These are phyloP conservation scores for Tetraselmis striata DNA, from an alignment of 139 green algal species.

Conservation along the genomic window DNA sequence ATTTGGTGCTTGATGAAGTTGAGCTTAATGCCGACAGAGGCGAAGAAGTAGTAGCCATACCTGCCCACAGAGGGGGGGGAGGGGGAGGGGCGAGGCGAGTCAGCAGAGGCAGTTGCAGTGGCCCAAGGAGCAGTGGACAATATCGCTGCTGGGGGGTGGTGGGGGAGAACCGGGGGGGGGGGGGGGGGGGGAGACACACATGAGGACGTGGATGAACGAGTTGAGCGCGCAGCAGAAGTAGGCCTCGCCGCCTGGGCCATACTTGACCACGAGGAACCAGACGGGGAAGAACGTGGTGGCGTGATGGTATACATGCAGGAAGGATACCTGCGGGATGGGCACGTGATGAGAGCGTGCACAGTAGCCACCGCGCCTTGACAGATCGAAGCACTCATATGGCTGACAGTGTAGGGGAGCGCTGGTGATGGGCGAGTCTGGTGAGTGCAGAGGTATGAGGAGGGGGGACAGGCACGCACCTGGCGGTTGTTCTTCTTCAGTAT, in stretches of 20 bases:
- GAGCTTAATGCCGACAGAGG: conserved; percentile 15
- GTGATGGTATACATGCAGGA: conserved; percentile 55
- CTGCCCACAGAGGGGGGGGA: conserved; percentile 7
- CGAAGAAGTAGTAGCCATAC: conserved; percentile 44
- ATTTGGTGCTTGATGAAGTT: conserved; percentile 31
- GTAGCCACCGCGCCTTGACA: no score
- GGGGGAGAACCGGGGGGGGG: not conserved
- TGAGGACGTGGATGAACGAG: conserved; percentile 40
- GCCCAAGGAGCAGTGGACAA: not conserved
- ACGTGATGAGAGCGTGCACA: not conserved
- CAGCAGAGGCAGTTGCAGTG: not conserved
- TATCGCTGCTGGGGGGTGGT: not conserved
- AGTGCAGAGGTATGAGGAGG: not conserved
- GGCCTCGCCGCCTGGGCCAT: conserved; percentile 35
- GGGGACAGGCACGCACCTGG: conserved; percentile 2
- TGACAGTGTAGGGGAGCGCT: not conserved
- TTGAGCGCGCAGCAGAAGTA: conserved; percentile 42
- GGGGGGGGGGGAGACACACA: conserved; percentile 13
- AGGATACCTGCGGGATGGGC: conserved; percentile 28
- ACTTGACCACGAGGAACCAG: conserved; percentile 34
- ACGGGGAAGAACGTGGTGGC: conserved; percentile 45
- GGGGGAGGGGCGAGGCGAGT: no score
- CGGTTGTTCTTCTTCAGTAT: conserved; percentile 52
- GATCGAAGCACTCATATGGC: no score
- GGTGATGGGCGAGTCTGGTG: not conserved